These are phyloP conservation scores for Colletotrichum kahawae DNA, from an alignment of 2,329 filamentous ascomycete genomes.

Conservation along the genomic window DNA sequence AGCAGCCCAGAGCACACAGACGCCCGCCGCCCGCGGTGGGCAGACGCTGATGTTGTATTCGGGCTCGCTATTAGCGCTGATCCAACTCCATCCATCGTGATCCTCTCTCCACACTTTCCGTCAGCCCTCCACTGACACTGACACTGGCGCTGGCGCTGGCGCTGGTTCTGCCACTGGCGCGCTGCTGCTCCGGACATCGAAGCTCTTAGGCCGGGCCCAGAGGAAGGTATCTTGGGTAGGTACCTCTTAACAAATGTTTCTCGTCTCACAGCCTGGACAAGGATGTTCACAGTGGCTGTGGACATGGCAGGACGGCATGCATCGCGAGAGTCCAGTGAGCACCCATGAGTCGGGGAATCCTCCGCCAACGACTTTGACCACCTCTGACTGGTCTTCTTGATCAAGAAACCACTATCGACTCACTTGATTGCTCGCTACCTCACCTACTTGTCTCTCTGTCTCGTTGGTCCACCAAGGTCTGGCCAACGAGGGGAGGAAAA, in stretches of 20 bases:
- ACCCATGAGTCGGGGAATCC: neutral
- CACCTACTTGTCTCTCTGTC: neutral
- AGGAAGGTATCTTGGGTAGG: neutral
- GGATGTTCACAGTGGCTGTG: neutral
- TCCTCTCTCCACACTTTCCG: neutral
- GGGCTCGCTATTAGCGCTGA: neutral
- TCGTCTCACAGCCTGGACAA: neutral
- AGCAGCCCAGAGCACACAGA: neutral
- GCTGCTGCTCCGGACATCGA: neutral
- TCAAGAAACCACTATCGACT: neutral
- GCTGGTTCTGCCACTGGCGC: neutral
- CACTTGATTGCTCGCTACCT: neutral
- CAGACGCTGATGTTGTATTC: neutral
- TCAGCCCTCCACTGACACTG: neutral
- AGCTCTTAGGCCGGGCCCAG: neutral
- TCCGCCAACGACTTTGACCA: neutral
- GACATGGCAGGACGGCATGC: neutral
- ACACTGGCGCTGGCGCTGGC: neutral
- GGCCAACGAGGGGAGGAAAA: neutral
- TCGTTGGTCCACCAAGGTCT: neutral
- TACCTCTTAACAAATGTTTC: neutral
- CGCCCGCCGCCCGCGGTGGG: neutral
- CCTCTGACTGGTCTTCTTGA: neutral
- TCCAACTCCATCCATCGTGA: slow-evolving; percentile 9
- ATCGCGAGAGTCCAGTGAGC: neutral